Percentiles rank a stretch among this genome's conserved stretches.
phyloP scores from a whole-genome alignment of 441 rosid species.

The Croton laevigatus region DNA sequence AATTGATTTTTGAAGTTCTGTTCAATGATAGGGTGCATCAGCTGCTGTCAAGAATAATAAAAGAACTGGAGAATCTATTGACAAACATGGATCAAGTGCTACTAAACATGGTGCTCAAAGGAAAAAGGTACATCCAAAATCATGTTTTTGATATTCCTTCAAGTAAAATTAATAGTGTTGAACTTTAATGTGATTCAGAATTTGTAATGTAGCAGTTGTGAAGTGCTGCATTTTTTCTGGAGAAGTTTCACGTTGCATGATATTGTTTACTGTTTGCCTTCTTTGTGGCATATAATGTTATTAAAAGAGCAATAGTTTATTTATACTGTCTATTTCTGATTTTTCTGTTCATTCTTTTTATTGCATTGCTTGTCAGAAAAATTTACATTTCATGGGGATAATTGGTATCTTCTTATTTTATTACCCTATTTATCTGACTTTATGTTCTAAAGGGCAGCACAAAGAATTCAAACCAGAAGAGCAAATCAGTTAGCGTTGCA shows the following conservation, averaged over 20 bases:
- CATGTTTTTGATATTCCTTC: not conserved
- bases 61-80: conserved; percentile 44
- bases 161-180: not conserved
- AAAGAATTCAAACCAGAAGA: conserved; percentile 35
- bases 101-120: conserved; percentile 48
- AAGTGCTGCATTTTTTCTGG: not conserved
- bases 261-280: not conserved
- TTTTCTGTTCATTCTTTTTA: not conserved
- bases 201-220: not conserved
- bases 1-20: conserved; percentile 22
- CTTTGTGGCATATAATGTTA: not conserved
- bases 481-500: conserved; percentile 26
- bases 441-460: conserved; percentile 43
- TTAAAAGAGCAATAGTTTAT: not conserved
- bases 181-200: conserved; percentile 3
- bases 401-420: conserved; percentile 9
- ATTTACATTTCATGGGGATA: not conserved
- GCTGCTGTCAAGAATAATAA: conserved; percentile 44
- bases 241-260: not conserved
- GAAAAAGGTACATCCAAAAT: conserved; percentile 44
- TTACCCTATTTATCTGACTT: conserved; percentile 31
- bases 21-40: conserved; percentile 38
- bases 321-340: not conserved
- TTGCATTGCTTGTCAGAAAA: not conserved
- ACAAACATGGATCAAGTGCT: conserved; percentile 41